Evolutionary conservation across 1,284 basidiomycete species (phyloP).

Genomic region (Moniliophthora roreri): DNA sequence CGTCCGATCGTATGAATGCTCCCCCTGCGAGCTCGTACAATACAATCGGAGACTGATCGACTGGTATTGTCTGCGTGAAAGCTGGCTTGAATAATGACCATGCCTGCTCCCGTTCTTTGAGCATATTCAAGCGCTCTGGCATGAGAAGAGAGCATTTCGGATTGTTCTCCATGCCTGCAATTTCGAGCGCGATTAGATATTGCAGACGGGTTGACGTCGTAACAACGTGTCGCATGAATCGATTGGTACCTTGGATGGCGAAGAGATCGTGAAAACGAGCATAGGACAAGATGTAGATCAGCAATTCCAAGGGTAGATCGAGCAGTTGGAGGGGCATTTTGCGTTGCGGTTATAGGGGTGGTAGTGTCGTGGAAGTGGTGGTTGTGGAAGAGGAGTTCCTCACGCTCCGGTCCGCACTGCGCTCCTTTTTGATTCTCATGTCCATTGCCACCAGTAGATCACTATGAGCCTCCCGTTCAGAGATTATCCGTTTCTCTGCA

Average conservation of each 20-base stretch:
- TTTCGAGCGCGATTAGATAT: constrained; percentile 6
- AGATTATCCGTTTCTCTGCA: no score
- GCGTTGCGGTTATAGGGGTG: no score
- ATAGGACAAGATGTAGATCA: constrained; percentile 5
- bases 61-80: constrained; percentile 3
- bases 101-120: constrained; percentile 4
- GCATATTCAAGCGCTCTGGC: not conserved
- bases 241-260: not conserved
- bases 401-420: no score
- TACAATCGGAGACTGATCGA: constrained; percentile 6
- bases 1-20: constrained; percentile 8
- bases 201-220: constrained; percentile 4
- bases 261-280: constrained; percentile 5
- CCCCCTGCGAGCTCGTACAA: constrained; percentile 10
- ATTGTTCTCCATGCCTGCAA: constrained; percentile 11
- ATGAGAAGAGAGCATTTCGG: constrained; percentile 3
- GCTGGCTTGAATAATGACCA: constrained; percentile 8
- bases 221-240: not conserved
- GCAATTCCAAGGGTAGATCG: constrained; percentile 9
- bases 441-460: no score
- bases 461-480: no score
- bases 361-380: no score
- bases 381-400: no score
- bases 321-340: not conserved
- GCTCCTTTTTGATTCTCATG: no score